phyloP scores from a whole-genome alignment of 768 basidiomycete genomes.

The Suillus bovinus region DNA sequence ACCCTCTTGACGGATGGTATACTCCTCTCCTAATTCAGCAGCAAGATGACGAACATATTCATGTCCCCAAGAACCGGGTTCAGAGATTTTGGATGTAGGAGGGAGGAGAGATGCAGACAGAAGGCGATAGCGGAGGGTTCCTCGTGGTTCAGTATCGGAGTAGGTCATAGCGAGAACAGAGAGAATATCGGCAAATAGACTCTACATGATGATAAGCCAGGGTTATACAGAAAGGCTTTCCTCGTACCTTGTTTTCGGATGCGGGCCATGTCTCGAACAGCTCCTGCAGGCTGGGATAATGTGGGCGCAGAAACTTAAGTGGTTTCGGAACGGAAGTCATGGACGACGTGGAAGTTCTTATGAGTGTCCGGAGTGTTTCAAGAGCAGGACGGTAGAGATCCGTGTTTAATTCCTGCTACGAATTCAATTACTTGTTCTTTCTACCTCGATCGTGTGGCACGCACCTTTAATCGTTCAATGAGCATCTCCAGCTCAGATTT shows the following conservation, averaged over 20 bases:
- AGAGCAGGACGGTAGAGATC: slow-evolving; percentile 86
- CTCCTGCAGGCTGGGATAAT: slow-evolving; percentile 83
- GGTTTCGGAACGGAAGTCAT: slow-evolving; percentile 99
- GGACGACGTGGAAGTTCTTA: slow-evolving; percentile 94
- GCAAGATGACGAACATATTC: slow-evolving; percentile 98
- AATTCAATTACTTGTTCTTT: slow-evolving; percentile 16
- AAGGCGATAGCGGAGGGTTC: slow-evolving; percentile 91
- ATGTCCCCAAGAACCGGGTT: slow-evolving; percentile 98
- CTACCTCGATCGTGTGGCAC: slow-evolving; percentile 19
- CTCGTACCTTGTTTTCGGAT: slow-evolving; percentile 72
- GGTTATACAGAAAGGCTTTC: neutral
- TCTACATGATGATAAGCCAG: slow-evolving; percentile 44
- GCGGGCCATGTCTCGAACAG: slow-evolving; percentile 81
- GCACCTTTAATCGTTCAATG: slow-evolving; percentile 87
- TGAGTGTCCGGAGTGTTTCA: slow-evolving; percentile 90
- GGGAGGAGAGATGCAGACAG: slow-evolving; percentile 62
- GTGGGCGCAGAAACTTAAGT: slow-evolving; percentile 94
- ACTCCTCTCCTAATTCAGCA: slow-evolving; percentile 95
- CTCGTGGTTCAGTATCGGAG: slow-evolving; percentile 95
- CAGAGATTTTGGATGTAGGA: slow-evolving; percentile 66
- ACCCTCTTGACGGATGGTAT: slow-evolving; percentile 64
- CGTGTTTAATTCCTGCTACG: slow-evolving; percentile 78
- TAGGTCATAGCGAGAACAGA: slow-evolving; percentile 99
- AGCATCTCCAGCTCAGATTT: slow-evolving; percentile 97
- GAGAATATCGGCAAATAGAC: slow-evolving; percentile 93